A percentile compares a stretch with the other conserved stretches of the same genome.
phyloP scores from a whole-genome alignment of 2,329 filamentous ascomycete species.

The Diaporthe citrichinensis region DNA sequence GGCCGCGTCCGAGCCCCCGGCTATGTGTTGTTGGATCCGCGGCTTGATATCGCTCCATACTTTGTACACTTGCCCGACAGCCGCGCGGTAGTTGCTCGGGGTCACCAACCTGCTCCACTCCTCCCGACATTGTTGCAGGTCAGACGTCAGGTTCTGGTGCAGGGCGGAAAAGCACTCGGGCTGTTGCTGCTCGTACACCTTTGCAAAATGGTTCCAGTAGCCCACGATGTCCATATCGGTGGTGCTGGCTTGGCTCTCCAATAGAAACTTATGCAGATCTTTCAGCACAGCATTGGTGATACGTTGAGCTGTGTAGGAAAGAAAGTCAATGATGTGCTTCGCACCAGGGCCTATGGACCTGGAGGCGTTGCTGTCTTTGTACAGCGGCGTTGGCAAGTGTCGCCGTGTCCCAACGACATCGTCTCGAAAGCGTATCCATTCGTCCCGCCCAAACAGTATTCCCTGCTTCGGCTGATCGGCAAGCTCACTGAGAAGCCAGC shows the following conservation, averaged over 20 bases:
- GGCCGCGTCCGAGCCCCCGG: background rate
- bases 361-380: slow-evolving; percentile 9
- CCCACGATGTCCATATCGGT: slow-evolving; percentile 42
- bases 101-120: slow-evolving; percentile 51
- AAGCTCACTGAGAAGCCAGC: slow-evolving; percentile 65
- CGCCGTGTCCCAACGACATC: slow-evolving; percentile 38
- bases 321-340: slow-evolving; percentile 72
- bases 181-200: slow-evolving; percentile 43
- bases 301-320: slow-evolving; percentile 69
- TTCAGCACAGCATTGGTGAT: slow-evolving; percentile 55
- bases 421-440: slow-evolving; percentile 58
- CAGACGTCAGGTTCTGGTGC: slow-evolving; percentile 42
- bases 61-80: slow-evolving; percentile 55
- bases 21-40: slow-evolving; percentile 42
- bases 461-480: slow-evolving; percentile 73
- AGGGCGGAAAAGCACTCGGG: slow-evolving; percentile 30
- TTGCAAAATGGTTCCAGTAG: slow-evolving; percentile 56
- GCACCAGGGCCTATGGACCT: slow-evolving; percentile 37
- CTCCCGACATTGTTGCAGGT: slow-evolving; percentile 49
- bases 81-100: slow-evolving; percentile 44
- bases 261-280: slow-evolving; percentile 48
- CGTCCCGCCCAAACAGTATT: slow-evolving; percentile 59
- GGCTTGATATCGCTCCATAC: slow-evolving; percentile 60
- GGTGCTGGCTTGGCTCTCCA: slow-evolving; percentile 8
- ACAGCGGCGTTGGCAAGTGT: slow-evolving; percentile 26